Conservation (phyloP, 169 alveolate species). For the Blepharisma undulans region DNA sequence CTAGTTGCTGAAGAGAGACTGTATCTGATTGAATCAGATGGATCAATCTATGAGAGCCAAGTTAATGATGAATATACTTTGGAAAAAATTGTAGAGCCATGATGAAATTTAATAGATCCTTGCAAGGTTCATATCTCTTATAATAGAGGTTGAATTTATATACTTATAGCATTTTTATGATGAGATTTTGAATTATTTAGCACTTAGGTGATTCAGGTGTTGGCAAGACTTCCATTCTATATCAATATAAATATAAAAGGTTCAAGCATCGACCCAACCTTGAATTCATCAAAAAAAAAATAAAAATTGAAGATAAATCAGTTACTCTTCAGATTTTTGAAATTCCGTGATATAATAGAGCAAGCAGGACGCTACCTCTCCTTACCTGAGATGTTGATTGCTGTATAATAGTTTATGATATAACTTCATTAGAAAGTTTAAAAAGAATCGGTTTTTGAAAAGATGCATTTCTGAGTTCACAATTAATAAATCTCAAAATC, state of each 20-base stretch:
- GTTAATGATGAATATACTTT: too few relatives aligned
- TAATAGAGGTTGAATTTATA: too few relatives aligned
- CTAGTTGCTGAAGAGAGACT: too few relatives aligned
- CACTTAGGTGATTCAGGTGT: slow-evolving; percentile 99
- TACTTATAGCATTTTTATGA: too few relatives aligned
- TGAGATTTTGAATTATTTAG: too few relatives aligned
- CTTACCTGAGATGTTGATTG: slow-evolving; percentile 99
- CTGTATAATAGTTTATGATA: slow-evolving; percentile 97
- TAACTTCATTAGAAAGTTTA: slow-evolving; percentile 91
- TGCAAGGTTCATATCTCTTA: too few relatives aligned
- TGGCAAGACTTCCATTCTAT: slow-evolving; percentile 98
- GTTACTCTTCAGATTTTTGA: slow-evolving; percentile 98
- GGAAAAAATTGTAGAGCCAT: too few relatives aligned
- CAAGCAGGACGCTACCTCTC: slow-evolving; percentile 98
- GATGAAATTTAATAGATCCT: too few relatives aligned
- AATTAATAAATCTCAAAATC: slow-evolving; percentile 93
- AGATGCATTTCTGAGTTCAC: slow-evolving; percentile 94
- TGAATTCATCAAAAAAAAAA: slow-evolving; percentile 97
- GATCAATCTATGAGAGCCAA: too few relatives aligned
- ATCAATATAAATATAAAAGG: slow-evolving; percentile 95
- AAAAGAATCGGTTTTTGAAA: too few relatives aligned
- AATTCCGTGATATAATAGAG: slow-evolving; percentile 95
- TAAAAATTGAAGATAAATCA: slow-evolving; percentile 93
- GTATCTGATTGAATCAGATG: too few relatives aligned
- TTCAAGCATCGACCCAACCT: slow-evolving; percentile 97